These are phyloP conservation scores for Diaporthe citriasiana DNA, from an alignment of 2,329 filamentous ascomycete genomes.

Conservation along the genomic window DNA sequence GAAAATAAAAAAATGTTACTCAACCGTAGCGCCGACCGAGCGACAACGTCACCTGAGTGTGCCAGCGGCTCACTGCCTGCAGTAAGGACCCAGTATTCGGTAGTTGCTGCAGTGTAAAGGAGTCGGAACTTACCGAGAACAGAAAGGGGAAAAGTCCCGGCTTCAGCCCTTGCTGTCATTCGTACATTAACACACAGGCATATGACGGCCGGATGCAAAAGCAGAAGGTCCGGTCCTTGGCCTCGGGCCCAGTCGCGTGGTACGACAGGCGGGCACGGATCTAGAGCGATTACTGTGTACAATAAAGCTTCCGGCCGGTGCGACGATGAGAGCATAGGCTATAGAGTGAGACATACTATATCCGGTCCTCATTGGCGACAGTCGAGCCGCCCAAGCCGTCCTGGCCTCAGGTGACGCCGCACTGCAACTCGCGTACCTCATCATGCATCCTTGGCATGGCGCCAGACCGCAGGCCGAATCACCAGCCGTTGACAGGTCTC, in stretches of 20 bases:
- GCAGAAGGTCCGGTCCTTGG: background rate
- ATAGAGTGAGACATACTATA: conserved; percentile 1
- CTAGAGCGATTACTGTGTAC: background rate
- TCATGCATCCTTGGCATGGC: background rate
- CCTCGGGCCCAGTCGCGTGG: background rate
- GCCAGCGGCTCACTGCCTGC: background rate
- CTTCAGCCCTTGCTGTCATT: background rate
- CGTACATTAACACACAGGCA: conserved; percentile 2
- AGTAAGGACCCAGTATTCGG: background rate
- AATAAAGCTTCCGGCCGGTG: background rate
- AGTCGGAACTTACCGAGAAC: background rate
- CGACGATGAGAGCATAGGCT: background rate
- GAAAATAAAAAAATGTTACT: background rate
- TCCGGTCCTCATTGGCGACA: background rate
- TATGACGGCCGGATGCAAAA: background rate
- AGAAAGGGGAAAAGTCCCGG: background rate
- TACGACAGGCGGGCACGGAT: background rate
- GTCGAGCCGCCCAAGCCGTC: background rate
- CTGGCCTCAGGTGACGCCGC: background rate
- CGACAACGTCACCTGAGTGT: background rate
- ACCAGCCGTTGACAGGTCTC: background rate
- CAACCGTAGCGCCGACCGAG: background rate
- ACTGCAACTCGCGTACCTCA: background rate
- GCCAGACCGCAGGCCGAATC: background rate
- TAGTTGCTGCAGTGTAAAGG: background rate